A percentile compares a stretch with the other conserved stretches of the same genome.
Evolutionary conservation across 768 basidiomycete genomes (phyloP).

Genomic region (Strobilomyces confusus): DNA sequence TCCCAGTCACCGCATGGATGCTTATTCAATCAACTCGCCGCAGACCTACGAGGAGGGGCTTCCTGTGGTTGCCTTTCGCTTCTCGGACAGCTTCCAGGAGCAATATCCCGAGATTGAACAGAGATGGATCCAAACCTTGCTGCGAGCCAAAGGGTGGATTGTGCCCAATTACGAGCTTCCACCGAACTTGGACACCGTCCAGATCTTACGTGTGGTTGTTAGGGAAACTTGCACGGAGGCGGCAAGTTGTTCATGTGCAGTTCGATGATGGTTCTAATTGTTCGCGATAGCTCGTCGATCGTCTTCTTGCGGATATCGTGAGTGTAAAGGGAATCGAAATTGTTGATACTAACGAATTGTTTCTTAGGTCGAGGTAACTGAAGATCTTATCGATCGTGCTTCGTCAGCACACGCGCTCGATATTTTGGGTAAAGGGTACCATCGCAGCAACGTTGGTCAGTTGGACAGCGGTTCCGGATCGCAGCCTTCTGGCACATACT

Average conservation of each 20-base stretch:
- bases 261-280: slow-evolving; percentile 27
- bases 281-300: slow-evolving; percentile 48
- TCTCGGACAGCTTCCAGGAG: slow-evolving; percentile 50
- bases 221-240: slow-evolving; percentile 52
- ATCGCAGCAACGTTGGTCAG: slow-evolving; percentile 36
- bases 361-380: slow-evolving; percentile 58
- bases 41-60: slow-evolving; percentile 47
- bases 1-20: slow-evolving; percentile 1
- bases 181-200: slow-evolving; percentile 44
- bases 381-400: slow-evolving; percentile 45
- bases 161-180: slow-evolving; percentile 60
- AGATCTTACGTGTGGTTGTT: slow-evolving; percentile 63
- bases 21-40: not conserved
- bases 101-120: slow-evolving; percentile 56
- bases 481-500: slow-evolving; percentile 56
- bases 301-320: slow-evolving; percentile 66
- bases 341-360: slow-evolving; percentile 1
- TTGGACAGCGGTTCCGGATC: slow-evolving; percentile 48
- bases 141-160: slow-evolving; percentile 51
- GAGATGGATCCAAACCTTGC: slow-evolving; percentile 50
- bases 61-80: slow-evolving; percentile 51
- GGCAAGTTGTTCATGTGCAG: slow-evolving; percentile 29
- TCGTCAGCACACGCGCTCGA: slow-evolving; percentile 52
- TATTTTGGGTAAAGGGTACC: slow-evolving; percentile 32
- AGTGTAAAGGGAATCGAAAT: slow-evolving; percentile 23